These are phyloP conservation scores for Stenogyne calaminthoides DNA, from an alignment of 305 asterid species.

Conservation along the genomic window DNA sequence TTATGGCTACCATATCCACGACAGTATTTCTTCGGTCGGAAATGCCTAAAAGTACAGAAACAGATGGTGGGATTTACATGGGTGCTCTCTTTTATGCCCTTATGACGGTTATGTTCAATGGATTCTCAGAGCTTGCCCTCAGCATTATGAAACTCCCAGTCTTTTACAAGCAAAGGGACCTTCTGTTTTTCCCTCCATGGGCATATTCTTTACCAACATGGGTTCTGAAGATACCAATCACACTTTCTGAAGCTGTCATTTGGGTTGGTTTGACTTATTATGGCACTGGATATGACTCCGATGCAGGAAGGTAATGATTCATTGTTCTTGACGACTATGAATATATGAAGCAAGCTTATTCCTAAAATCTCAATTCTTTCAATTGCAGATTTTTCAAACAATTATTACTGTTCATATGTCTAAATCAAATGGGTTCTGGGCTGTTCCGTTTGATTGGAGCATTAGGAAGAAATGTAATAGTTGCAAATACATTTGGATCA, in stretches of 20 bases:
- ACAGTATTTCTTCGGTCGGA: slow-evolving; percentile 61
- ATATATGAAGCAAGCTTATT: neutral
- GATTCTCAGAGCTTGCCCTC: slow-evolving; percentile 82
- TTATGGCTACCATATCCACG: slow-evolving; percentile 65
- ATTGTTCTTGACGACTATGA: neutral
- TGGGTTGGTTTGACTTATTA: slow-evolving; percentile 73
- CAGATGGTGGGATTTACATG: slow-evolving; percentile 72
- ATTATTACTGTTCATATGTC: slow-evolving; percentile 53
- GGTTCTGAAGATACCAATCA: slow-evolving; percentile 76
- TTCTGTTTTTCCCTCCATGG: slow-evolving; percentile 84
- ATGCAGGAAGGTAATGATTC: slow-evolving; percentile 49
- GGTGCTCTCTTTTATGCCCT: slow-evolving; percentile 81
- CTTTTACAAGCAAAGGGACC: slow-evolving; percentile 84
- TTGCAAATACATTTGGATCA: slow-evolving; percentile 91
- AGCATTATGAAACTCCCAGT: slow-evolving; percentile 78
- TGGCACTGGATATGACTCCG: slow-evolving; percentile 69
- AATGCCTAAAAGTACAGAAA: slow-evolving; percentile 55
- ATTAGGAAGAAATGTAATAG: slow-evolving; percentile 75
- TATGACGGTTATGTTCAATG: slow-evolving; percentile 70
- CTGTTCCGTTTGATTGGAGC: slow-evolving; percentile 83
- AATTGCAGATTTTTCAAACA: slow-evolving; percentile 75
- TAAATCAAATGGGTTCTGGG: slow-evolving; percentile 82
- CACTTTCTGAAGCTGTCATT: slow-evolving; percentile 56
- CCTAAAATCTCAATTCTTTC: slow-evolving; percentile 17
- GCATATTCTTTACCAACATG: slow-evolving; percentile 82